Evolutionary conservation across 2,329 filamentous ascomycete species (phyloP), one percentile per base, ranked within the genome.

Genomic region (Aspergillus thermomutatus): DNA sequence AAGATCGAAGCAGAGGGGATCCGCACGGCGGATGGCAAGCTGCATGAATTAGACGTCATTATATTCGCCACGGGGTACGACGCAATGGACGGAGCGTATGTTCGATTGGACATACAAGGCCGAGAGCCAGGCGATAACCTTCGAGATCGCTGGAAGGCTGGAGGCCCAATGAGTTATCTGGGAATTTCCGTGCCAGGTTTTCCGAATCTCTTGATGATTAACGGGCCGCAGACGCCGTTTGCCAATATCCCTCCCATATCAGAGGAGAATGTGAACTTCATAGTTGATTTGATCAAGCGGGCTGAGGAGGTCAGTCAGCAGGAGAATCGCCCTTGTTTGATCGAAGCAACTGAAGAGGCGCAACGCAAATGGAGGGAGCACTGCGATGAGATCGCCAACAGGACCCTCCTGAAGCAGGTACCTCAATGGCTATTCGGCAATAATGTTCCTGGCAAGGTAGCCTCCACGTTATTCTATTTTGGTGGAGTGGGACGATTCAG

Each of bases 181-280:
- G 79, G 79, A 0, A 57, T 78, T 4, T 63, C 64, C 2, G 67
- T 73, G 1, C 57, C 69, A 1, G 65, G 71, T 0, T 80, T 77
- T 54, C 79, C 79, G 0, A 80, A 80, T 57, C 64, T 81, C 56
- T 75, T 80, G 59, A 73, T 76, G 64, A 63, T 77, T 11, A 53
- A 60, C 3, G 77, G 76, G 0, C 77, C 77, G 0, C 65, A 75
- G 37, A 68, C 67, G 7, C 70, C 69, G 0, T 74, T 75, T 52
- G 60, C 61, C 7, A 76, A 74, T 48, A 54, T 69, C 11, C 73
- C 71, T 14, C 64, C 66, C 0, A 56, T 64, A 1, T 63, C 72
- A 21, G 74, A 77, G 54, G 54, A 55, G 1, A 65, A 71, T 11
- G 70, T 72, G 1, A 68, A 73, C 1, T 55, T 55, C 17, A 49